Base-by-base conservation (phyloP, 257 asterid genomes). In the Galeopsis tetrahit region DNA sequence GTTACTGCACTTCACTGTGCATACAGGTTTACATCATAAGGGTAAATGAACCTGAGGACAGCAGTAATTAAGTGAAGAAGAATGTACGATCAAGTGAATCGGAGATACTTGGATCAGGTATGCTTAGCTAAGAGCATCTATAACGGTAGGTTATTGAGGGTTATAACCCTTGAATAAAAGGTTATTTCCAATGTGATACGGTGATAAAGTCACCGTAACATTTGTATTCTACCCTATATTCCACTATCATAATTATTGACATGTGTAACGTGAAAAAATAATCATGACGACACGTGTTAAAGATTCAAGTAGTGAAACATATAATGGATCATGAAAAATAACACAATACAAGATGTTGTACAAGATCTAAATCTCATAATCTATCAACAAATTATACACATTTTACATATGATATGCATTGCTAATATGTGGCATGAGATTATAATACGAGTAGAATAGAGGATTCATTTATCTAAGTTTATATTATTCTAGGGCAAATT, bases 1-100 rank as follows among this genome's bases (percentile, higher is more conserved):
- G 28, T 38, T 21, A 53, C 60, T 10, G 61, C 69, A 8, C 46
- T n/a, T 33, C 43, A 15, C 7, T 70, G 15, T 43, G n/a, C 13
- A n/a, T 56, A 2, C 75, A 85, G 90, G 86, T 85, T 71, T 82
- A 85, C 82, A 82, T 82, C 75, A 69, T 81, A 44, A 76, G 86
- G 68, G 90, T 82, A 10, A 82, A 85, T 40, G 80, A 82, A 42
- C 46, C 46, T 13, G 86, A 67, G 55, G 82, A 80, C 2, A 31
- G 66, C 69, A 68, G 71, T 56, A 32, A 40, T 34, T 66, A 55
- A 75, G 1, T 40, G 43, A 40, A 33, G 15, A 15, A 21, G 48
- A 15, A 8, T 14, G 40, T 15, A 38, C 10, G 7, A 44, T 32
- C 21, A 71, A 51, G 64, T 38, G 65, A 4, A 60, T 36, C 51